These are phyloP conservation scores for Pseudogymnoascus sp. DNA, from an alignment of 2,329 filamentous ascomycete genomes.

Conservation along the genomic window DNA sequence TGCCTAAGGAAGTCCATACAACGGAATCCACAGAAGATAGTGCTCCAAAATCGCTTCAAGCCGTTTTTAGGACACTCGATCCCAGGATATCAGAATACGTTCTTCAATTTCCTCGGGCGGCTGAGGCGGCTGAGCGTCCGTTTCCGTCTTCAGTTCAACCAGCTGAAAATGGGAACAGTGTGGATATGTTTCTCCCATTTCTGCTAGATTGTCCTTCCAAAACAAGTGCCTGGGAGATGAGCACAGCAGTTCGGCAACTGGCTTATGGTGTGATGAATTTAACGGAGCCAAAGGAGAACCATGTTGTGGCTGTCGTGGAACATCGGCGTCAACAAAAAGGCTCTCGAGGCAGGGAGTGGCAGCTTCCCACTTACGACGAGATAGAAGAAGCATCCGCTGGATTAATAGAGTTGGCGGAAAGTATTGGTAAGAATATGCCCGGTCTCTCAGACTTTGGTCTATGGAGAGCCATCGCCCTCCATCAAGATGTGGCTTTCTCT, in stretches of 20 bases:
- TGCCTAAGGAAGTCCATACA: neutral
- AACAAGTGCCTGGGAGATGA: constrained; percentile 49
- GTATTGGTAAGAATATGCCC: constrained; percentile 14
- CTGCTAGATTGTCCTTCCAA: constrained; percentile 48
- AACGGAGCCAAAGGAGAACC: constrained; percentile 21
- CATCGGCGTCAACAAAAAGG: constrained; percentile 22
- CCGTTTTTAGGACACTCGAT: constrained; percentile 30
- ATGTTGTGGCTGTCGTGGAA: constrained; percentile 20
- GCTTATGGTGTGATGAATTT: constrained; percentile 45
- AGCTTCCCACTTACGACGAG: constrained; percentile 19
- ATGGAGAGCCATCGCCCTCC: constrained; percentile 23
- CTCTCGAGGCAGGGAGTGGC: constrained; percentile 21
- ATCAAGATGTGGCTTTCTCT: constrained; percentile 25
- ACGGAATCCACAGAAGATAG: neutral
- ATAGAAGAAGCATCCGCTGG: constrained; percentile 19
- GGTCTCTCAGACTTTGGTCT: constrained; percentile 13
- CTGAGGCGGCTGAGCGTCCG: constrained; percentile 21
- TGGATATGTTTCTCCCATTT: constrained; percentile 55
- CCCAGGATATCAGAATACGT: constrained; percentile 42
- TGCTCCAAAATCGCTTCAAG: constrained; percentile 8
- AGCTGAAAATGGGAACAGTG: constrained; percentile 13
- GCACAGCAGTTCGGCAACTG: constrained; percentile 40
- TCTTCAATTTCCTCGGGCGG: constrained; percentile 31
- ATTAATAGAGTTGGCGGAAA: constrained; percentile 15
- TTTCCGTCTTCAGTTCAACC: constrained; percentile 18